These are phyloP conservation scores for Phyllosticta citrichinensis DNA, from an alignment of 2,329 filamentous ascomycete species.

Conservation along the genomic window DNA sequence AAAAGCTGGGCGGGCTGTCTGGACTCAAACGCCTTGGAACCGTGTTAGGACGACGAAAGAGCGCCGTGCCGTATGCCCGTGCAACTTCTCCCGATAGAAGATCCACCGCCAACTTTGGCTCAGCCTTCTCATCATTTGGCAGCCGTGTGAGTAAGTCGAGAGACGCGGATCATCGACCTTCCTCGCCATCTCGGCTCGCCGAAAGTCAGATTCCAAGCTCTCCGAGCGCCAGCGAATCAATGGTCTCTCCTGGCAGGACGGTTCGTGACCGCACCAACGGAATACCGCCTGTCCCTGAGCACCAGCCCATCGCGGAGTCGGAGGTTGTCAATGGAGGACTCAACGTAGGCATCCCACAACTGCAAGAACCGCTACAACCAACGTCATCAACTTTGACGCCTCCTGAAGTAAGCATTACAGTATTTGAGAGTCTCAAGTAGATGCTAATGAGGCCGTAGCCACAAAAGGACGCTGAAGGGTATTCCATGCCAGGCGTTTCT, in stretches of 20 bases:
- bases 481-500: slow-evolving; percentile 58
- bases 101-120: slow-evolving; percentile 45
- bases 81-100: slow-evolving; percentile 41
- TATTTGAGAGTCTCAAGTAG: neutral
- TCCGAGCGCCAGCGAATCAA: slow-evolving; percentile 14
- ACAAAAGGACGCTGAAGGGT: slow-evolving; percentile 63
- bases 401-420: slow-evolving; percentile 18
- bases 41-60: slow-evolving; percentile 26
- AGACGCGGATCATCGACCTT: slow-evolving; percentile 41
- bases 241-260: slow-evolving; percentile 1
- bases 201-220: slow-evolving; percentile 24
- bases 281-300: slow-evolving; percentile 16
- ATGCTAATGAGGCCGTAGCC: slow-evolving; percentile 20
- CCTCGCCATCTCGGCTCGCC: slow-evolving; percentile 23
- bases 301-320: slow-evolving; percentile 15
- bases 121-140: slow-evolving; percentile 52
- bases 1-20: slow-evolving; percentile 25
- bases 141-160: slow-evolving; percentile 48
- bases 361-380: slow-evolving; percentile 27
- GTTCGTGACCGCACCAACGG: slow-evolving; percentile 23
- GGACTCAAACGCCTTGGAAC: slow-evolving; percentile 32
- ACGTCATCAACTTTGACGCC: slow-evolving; percentile 17
- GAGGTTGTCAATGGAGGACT: slow-evolving; percentile 22
- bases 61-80: slow-evolving; percentile 24
- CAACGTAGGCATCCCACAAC: slow-evolving; percentile 25